Evolutionary conservation across 2,329 filamentous ascomycete species (phyloP), one percentile per base, ranked within the genome.

Genomic region (Trichoderma gracile): DNA sequence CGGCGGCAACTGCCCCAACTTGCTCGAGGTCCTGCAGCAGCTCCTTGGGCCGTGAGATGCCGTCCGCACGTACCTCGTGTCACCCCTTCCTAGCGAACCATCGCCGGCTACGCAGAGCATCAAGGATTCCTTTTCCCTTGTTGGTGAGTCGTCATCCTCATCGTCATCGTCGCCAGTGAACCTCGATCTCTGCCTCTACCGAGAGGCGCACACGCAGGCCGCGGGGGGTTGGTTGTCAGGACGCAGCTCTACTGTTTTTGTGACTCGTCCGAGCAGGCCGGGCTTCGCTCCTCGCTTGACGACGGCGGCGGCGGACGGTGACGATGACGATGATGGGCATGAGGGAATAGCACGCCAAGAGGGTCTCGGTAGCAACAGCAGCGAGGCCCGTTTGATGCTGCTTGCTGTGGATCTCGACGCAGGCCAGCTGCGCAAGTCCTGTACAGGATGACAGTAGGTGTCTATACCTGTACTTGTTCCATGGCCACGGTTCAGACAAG

Each of bases 1-100:
- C 27, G 90, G 90, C 59, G 90, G 90, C 38, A 93, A 93, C 74
- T 87, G 87, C 67, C 84, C 87, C 25, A 93, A 93, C 73, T 84
- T 85, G 3, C 81, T 92, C 40, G 83, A 92, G 72, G 89, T 93
- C 9, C 78, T 93, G 27, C 81, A 86, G 67, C 88, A 92, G 73
- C 80, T 91, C 19, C 70, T 86, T 61, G 55, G 46, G 19, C 66
- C 67, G 33, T 57, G 25, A 49, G 70, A 69, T 65, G 59, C 47
- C 38, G 40, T 79, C 43, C 70, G 69, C 50, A 73, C 76, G 47
- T 77, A 84, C 69, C 77, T 86, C 30, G 74, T 86, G 25, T 77
- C 82, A 21, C 78, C 77, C 64, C 78, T 92, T 3, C 89, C 89
- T 1, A 76, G 76, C n/a, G 73, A 70, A 38, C 72, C 77, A 3